phyloP scores from a whole-genome alignment of 768 basidiomycete genomes.

The Amanita jacksonii region DNA sequence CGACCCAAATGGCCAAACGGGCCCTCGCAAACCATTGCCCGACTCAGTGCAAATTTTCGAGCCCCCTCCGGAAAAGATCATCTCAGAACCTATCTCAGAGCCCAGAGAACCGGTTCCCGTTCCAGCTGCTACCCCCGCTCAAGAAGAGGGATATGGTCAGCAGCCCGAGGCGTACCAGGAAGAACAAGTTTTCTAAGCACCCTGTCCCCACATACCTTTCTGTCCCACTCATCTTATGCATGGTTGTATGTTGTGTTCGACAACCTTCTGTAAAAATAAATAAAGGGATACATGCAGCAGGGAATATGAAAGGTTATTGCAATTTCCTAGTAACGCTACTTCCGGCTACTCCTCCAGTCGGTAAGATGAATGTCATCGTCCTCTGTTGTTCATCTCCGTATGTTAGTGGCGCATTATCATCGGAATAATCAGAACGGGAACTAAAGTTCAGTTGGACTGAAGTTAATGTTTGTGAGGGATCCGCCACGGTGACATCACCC shows the following conservation, averaged over 20 bases:
- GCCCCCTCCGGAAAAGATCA: slow-evolving; percentile 84
- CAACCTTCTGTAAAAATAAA: background rate
- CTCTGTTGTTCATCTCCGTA: slow-evolving; percentile 19
- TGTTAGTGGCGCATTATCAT: slow-evolving; percentile 16
- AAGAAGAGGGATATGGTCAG: slow-evolving; percentile 44
- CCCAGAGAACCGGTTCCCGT: slow-evolving; percentile 62
- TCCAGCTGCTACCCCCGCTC: slow-evolving; percentile 35
- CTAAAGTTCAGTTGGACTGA: slow-evolving; percentile 28
- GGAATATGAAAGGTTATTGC: slow-evolving; percentile 1
- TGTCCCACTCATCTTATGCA: background rate
- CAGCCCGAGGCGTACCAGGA: slow-evolving; percentile 31
- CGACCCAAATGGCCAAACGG: slow-evolving; percentile 85
- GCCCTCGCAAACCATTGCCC: slow-evolving; percentile 90
- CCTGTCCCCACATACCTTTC: slow-evolving; percentile 2
- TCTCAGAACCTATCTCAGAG: slow-evolving; percentile 85
- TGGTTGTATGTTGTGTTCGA: background rate
- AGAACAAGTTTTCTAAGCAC: slow-evolving; percentile 53
- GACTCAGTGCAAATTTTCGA: slow-evolving; percentile 89
- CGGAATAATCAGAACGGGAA: slow-evolving; percentile 13
- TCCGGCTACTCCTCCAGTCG: slow-evolving; percentile 38
- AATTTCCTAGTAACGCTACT: slow-evolving; percentile 28
- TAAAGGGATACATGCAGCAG: background rate
- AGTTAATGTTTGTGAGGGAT: slow-evolving; percentile 49
- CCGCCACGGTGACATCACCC: slow-evolving; percentile 45
- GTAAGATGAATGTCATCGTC: slow-evolving; percentile 30